phyloP scores from a whole-genome alignment of 352 stramenopile species.

The Saprolegnia parasitica region DNA sequence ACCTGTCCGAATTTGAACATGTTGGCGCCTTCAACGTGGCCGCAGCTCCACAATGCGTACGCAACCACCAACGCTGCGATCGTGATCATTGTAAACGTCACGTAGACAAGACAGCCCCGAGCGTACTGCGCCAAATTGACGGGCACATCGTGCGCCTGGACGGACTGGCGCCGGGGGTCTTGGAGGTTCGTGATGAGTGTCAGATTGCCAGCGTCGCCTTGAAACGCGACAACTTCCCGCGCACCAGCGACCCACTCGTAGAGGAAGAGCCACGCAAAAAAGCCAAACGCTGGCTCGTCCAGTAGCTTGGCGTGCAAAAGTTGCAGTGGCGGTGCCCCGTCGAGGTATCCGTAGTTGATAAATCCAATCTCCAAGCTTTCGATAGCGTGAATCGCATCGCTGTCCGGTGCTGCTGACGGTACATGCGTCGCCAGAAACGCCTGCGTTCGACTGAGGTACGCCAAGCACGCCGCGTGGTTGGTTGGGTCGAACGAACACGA shows the following conservation, averaged over 20 bases:
- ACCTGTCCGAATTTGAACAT: slow-evolving; percentile 12
- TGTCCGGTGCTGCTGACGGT: not conserved
- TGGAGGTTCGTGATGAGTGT: slow-evolving; percentile 7
- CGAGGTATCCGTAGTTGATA: not conserved
- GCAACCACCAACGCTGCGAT: not conserved
- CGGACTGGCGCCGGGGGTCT: not conserved
- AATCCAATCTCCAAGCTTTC: not conserved
- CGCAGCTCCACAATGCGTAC: slow-evolving; percentile 10
- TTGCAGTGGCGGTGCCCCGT: not conserved
- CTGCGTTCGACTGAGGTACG: not conserved
- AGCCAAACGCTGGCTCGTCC: slow-evolving; percentile 10
- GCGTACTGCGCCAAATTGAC: slow-evolving; percentile 9
- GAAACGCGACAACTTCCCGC: slow-evolving; percentile 20
- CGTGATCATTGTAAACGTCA: slow-evolving; percentile 6
- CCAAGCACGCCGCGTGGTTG: not conserved
- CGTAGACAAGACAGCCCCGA: not conserved
- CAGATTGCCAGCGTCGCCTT: slow-evolving; percentile 6
- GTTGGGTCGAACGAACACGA: not conserved
- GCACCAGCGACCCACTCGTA: slow-evolving; percentile 6
- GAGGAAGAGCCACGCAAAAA: slow-evolving; percentile 22
- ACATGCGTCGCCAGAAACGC: not conserved
- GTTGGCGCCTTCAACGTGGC: slow-evolving; percentile 17
- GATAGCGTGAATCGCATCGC: not conserved
- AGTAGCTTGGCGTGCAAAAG: not conserved
- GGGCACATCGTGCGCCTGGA: not conserved